A percentile compares a stretch with the other conserved stretches of the same genome.
Evolutionary conservation across 1,139 yeast genomes (phyloP).

Genomic region (Sugiyamaella xylanicola): DNA sequence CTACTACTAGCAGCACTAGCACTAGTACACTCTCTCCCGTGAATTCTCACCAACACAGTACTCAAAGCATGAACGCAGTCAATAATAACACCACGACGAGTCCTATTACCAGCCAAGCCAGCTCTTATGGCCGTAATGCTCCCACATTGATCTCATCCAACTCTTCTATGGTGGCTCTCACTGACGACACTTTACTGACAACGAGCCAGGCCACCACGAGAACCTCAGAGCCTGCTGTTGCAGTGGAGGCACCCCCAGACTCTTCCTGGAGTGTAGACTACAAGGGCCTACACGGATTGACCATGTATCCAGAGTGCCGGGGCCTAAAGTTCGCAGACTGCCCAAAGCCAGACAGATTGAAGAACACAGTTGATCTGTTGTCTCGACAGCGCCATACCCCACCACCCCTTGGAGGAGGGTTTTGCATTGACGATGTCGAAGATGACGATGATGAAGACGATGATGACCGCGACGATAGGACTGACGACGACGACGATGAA

Average conservation of each 20-base stretch:
- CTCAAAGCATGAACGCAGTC: background rate
- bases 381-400: conserved; percentile 19
- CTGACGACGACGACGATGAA: conserved; percentile 19
- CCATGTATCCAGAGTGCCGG: conserved; percentile 13
- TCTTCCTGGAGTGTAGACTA: conserved; percentile 17
- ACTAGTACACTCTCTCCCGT: background rate
- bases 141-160: conserved; percentile 5
- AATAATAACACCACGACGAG: background rate
- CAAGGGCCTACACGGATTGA: conserved; percentile 12
- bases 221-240: background rate
- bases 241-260: conserved; percentile 10
- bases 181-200: conserved; percentile 5
- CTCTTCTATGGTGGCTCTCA: conserved; percentile 13
- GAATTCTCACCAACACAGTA: background rate
- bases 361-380: conserved; percentile 4
- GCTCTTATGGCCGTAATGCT: conserved; percentile 9
- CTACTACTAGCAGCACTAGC: background rate
- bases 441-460: conserved; percentile 20
- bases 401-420: conserved; percentile 12
- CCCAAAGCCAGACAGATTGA: conserved; percentile 21
- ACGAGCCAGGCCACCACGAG: conserved; percentile 1
- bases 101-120: conserved; percentile 5
- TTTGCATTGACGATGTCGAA: conserved; percentile 15
- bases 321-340: conserved; percentile 21
- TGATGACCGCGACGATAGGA: conserved; percentile 4